Evolutionary conservation across 306 rosid species (phyloP).

Genomic region (Rubus parviflorus): DNA sequence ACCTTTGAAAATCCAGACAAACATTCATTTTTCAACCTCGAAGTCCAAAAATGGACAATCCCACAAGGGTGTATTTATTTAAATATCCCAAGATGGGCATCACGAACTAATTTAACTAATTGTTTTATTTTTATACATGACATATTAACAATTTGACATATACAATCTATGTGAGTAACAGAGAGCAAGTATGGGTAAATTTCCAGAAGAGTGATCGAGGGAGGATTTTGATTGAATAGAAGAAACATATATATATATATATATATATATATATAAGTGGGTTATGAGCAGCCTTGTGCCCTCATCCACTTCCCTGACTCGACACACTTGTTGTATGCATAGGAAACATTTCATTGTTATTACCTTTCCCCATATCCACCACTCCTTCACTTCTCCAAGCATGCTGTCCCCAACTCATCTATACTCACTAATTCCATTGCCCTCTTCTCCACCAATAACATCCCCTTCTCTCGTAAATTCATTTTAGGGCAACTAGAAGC

Average conservation of each 20-base stretch:
- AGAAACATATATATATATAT: background rate
- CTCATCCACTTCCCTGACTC: slow-evolving; percentile 49
- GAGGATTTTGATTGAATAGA: slow-evolving; percentile 49
- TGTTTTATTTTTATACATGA: background rate
- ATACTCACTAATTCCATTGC: slow-evolving; percentile 36
- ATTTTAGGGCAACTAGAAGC: too few relatives aligned
- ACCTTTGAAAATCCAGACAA: slow-evolving; percentile 21
- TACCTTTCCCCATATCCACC: slow-evolving; percentile 60
- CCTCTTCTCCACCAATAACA: slow-evolving; percentile 31
- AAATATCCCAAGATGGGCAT: slow-evolving; percentile 22
- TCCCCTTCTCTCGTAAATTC: background rate
- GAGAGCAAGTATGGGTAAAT: slow-evolving; percentile 37
- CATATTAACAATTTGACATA: background rate
- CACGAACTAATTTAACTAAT: background rate
- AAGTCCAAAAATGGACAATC: slow-evolving; percentile 29
- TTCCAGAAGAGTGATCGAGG: background rate
- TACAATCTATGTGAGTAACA: background rate
- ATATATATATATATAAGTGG: slow-evolving; percentile 23
- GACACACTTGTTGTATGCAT: slow-evolving; percentile 60
- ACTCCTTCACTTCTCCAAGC: slow-evolving; percentile 52
- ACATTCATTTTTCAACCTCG: slow-evolving; percentile 17
- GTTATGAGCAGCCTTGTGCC: slow-evolving; percentile 50
- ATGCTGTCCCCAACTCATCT: slow-evolving; percentile 61
- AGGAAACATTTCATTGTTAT: slow-evolving; percentile 70
- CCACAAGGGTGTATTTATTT: slow-evolving; percentile 23